Evolutionary conservation across 140 eudicot species (phyloP).

Genomic region (Oenanthe javanica): DNA sequence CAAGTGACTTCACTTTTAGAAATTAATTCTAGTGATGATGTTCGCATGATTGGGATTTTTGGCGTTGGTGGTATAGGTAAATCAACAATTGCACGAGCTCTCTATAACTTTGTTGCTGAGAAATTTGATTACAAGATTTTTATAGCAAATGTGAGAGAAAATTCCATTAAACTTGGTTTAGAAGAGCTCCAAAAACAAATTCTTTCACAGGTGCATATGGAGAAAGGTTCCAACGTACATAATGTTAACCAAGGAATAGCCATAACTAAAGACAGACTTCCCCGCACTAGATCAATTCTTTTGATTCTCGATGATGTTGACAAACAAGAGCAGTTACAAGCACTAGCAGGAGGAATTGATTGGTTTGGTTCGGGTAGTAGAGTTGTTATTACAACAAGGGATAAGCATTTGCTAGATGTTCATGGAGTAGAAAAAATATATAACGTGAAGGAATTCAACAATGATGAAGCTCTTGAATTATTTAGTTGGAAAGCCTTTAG

Average conservation of each 20-base stretch:
- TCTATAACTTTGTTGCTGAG: background rate
- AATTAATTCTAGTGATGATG: background rate
- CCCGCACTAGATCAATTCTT: background rate
- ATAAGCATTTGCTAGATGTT: constrained; percentile 1
- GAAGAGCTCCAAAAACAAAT: background rate
- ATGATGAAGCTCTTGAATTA: background rate
- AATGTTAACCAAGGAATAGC: background rate
- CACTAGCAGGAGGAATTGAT: background rate
- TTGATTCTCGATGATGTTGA: constrained; percentile 3
- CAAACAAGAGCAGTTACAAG: background rate
- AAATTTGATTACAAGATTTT: background rate
- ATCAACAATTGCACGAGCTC: background rate
- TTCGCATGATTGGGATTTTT: background rate
- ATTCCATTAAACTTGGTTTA: background rate
- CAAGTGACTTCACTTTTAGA: background rate
- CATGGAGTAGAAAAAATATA: background rate
- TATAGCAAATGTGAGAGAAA: background rate
- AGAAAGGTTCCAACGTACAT: background rate
- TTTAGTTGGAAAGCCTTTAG: background rate
- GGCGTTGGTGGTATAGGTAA: background rate
- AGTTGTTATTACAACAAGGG: background rate
- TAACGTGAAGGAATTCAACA: background rate
- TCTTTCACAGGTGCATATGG: background rate
- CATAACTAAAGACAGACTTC: background rate
- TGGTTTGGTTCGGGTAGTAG: background rate